Percentiles rank a stretch among this genome's conserved stretches.
Evolutionary conservation across 768 basidiomycete species (phyloP).

Genomic region (Tulasnella sp.): DNA sequence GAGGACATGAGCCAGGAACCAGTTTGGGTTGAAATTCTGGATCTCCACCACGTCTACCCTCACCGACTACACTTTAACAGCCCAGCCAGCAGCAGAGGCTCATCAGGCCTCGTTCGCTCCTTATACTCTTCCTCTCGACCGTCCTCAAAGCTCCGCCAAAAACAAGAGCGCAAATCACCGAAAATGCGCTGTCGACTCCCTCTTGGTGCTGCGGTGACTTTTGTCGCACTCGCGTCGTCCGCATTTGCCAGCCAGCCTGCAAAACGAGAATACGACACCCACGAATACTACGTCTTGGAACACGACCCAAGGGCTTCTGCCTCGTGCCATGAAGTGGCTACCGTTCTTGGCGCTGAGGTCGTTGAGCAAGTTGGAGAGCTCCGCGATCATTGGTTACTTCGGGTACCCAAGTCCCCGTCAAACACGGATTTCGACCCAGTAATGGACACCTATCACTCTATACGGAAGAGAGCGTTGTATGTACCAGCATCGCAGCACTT

Average conservation of each 20-base stretch:
- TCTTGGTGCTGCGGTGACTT: not conserved
- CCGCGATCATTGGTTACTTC: conserved; percentile 60
- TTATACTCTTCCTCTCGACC: not conserved
- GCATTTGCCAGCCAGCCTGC: not conserved
- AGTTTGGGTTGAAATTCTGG: conserved; percentile 1
- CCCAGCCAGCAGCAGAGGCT: not conserved
- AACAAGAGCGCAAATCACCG: not conserved
- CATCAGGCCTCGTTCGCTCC: conserved; percentile 4
- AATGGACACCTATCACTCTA: conserved; percentile 31
- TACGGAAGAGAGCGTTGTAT: conserved; percentile 47
- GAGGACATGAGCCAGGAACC: not conserved
- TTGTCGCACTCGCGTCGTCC: not conserved
- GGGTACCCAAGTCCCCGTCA: conserved; percentile 40
- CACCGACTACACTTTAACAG: not conserved
- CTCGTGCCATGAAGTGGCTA: conserved; percentile 52
- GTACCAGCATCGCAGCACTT: conserved; percentile 34
- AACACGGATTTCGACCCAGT: conserved; percentile 23
- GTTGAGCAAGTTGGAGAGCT: conserved; percentile 86
- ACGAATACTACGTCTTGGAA: conserved; percentile 76
- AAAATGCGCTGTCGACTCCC: not conserved
- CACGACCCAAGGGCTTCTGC: conserved; percentile 47
- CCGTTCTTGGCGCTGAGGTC: conserved; percentile 65
- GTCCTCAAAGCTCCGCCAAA: not conserved
- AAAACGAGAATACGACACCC: conserved; percentile 33
- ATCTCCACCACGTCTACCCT: not conserved